A percentile compares a stretch with the other conserved stretches of the same genome.
These are phyloP conservation scores for Phytophthora capsici DNA, from an alignment of 352 stramenopile genomes.

Conservation along the genomic window DNA sequence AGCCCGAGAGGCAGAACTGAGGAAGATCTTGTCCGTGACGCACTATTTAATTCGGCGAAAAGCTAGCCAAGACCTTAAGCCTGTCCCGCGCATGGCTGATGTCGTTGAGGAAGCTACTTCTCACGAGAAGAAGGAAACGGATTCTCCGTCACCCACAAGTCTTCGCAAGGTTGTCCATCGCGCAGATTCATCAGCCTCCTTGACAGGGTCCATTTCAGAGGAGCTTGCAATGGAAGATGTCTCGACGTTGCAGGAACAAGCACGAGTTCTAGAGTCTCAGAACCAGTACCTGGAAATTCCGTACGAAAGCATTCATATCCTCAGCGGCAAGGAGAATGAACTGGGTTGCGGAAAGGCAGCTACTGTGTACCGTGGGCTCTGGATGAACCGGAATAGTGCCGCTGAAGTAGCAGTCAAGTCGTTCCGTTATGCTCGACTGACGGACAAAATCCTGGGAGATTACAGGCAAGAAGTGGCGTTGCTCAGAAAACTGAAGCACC, in stretches of 20 bases:
- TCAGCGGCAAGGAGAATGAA: constrained; percentile 88
- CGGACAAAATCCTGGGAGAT: constrained; percentile 87
- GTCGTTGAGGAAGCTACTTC: constrained; percentile 41
- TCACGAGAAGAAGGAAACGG: constrained; percentile 29
- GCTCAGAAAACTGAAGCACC: constrained; percentile 88
- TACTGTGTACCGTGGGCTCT: constrained; percentile 88
- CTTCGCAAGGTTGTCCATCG: constrained; percentile 39
- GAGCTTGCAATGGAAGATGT: constrained; percentile 67
- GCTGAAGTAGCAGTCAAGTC: constrained; percentile 89
- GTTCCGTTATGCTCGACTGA: constrained; percentile 88
- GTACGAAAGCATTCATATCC: constrained; percentile 88
- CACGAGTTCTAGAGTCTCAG: constrained; percentile 83
- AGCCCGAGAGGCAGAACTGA: constrained; percentile 81
- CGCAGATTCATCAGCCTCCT: constrained; percentile 49
- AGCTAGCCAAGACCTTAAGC: constrained; percentile 54
- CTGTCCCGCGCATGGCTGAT: constrained; percentile 25
- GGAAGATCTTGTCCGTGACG: constrained; percentile 85
- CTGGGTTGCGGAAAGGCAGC: constrained; percentile 86
- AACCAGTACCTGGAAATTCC: constrained; percentile 90
- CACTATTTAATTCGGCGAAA: constrained; percentile 82
- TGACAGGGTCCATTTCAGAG: constrained; percentile 53
- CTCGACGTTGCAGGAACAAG: constrained; percentile 77
- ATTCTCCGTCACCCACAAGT: constrained; percentile 25
- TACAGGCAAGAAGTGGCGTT: constrained; percentile 89
- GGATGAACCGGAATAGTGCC: constrained; percentile 84